These are phyloP conservation scores for Tetraselmis striata DNA, from an alignment of 139 green algal genomes.

Conservation along the genomic window DNA sequence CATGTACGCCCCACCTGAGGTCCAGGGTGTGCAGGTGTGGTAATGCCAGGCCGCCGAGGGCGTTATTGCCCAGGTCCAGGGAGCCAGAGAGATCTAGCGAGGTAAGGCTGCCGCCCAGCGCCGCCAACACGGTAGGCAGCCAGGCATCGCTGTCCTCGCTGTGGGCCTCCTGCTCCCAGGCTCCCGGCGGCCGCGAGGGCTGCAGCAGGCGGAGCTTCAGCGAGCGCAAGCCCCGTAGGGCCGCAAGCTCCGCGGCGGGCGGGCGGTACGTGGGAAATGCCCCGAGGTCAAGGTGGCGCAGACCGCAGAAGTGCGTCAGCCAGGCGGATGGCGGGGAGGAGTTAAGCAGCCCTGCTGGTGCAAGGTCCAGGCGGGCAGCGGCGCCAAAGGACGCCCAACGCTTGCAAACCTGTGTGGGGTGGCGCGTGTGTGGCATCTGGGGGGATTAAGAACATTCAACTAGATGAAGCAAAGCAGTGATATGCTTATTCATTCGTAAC, in stretches of 20 bases:
- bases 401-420: no score
- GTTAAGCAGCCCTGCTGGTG: neutral
- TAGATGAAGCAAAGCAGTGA: no score
- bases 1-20: no score
- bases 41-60: neutral
- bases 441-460: no score
- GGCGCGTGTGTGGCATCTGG: no score
- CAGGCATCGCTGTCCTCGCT: no score
- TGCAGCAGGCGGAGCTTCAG: neutral
- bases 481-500: no score
- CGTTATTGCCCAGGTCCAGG: neutral
- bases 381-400: neutral
- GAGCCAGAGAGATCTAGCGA: neutral
- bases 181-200: no score
- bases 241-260: neutral
- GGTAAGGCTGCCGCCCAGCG: neutral
- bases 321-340: neutral
- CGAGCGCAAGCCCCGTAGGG: neutral
- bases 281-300: neutral
- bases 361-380: neutral
- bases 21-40: neutral
- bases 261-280: neutral
- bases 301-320: neutral
- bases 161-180: no score
- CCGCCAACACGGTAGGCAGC: neutral